Conservation (phyloP, 2,329 filamentous ascomycete genomes). For the Botrytis hyacinthi region DNA sequence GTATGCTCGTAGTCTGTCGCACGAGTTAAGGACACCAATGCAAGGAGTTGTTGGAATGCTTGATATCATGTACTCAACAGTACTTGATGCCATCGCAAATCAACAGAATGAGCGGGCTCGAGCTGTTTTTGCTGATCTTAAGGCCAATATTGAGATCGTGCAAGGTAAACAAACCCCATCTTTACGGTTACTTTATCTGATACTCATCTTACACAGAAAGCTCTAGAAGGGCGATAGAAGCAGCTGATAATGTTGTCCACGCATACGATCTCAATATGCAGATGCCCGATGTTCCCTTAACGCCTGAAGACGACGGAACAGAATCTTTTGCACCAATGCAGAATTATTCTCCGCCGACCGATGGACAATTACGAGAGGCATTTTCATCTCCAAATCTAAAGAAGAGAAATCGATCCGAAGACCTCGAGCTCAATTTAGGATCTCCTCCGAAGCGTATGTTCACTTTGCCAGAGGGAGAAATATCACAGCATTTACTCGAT, state of each 20-base stretch:
- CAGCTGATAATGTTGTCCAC: slow-evolving; percentile 73
- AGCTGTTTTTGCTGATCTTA: slow-evolving; percentile 59
- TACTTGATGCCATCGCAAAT: slow-evolving; percentile 61
- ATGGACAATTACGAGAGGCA: background rate
- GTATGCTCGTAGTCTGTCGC: slow-evolving; percentile 69
- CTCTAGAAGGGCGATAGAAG: slow-evolving; percentile 68
- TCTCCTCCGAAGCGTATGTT: slow-evolving; percentile 35
- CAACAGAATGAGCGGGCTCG: slow-evolving; percentile 50
- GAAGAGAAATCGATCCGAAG: slow-evolving; percentile 30
- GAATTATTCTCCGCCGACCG: background rate
- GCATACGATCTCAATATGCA: slow-evolving; percentile 75
- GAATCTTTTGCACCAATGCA: slow-evolving; percentile 7
- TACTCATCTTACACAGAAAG: slow-evolving; percentile 51
- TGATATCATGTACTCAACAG: slow-evolving; percentile 72
- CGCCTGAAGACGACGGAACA: slow-evolving; percentile 26
- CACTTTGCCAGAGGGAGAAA: slow-evolving; percentile 30
- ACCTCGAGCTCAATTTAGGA: slow-evolving; percentile 28
- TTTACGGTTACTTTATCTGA: background rate
- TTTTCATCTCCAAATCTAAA: background rate
- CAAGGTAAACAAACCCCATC: slow-evolving; percentile 50
- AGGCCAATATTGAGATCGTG: slow-evolving; percentile 67
- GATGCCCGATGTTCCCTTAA: slow-evolving; percentile 60
- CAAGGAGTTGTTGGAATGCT: slow-evolving; percentile 75
- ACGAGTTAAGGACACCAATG: slow-evolving; percentile 71
- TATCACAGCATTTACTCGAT: slow-evolving; percentile 5